Conservation (phyloP, 2,329 filamentous ascomycete species). For the Curvularia lunata region DNA sequence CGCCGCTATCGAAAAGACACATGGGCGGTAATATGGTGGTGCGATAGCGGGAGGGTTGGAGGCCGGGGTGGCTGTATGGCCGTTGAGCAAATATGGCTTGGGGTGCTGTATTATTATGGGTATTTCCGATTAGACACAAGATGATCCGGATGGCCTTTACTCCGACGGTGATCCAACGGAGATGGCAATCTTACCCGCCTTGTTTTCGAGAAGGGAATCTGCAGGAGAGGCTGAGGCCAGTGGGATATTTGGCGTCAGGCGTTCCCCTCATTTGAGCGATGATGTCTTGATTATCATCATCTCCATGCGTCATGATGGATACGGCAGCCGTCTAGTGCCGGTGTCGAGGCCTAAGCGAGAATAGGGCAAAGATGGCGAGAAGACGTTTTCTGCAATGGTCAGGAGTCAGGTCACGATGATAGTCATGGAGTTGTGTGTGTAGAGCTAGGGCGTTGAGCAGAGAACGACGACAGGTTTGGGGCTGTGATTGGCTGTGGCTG, state of each 20-base stretch:
- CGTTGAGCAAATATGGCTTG: constrained; percentile 2
- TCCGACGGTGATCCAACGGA: constrained; percentile 5
- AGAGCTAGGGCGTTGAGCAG: constrained; percentile 4
- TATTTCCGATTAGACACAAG: neutral
- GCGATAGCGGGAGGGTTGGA: constrained; percentile 3
- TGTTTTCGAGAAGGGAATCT: neutral
- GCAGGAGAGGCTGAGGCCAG: constrained; percentile 3
- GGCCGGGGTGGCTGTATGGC: neutral
- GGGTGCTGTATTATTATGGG: constrained; percentile 2
- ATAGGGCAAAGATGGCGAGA: constrained; percentile 7
- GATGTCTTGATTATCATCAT: constrained; percentile 12
- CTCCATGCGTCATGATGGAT: constrained; percentile 7
- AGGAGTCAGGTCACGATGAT: constrained; percentile 14
- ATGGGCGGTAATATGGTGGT: constrained; percentile 3
- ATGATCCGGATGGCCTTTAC: neutral
- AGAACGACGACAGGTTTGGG: constrained; percentile 6
- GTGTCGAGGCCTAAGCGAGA: constrained; percentile 11
- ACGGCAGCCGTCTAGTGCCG: constrained; percentile 1
- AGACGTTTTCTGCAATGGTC: constrained; percentile 4
- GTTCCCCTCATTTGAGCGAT: constrained; percentile 10
- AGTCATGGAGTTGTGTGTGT: constrained; percentile 17
- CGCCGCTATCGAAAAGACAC: constrained; percentile 1
- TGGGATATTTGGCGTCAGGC: constrained; percentile 1
- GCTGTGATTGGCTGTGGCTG: constrained; percentile 17
- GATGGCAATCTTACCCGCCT: constrained; percentile 1